phyloP scores from a whole-genome alignment of 2,329 filamentous ascomycete species.

The Colletotrichum tropicale region DNA sequence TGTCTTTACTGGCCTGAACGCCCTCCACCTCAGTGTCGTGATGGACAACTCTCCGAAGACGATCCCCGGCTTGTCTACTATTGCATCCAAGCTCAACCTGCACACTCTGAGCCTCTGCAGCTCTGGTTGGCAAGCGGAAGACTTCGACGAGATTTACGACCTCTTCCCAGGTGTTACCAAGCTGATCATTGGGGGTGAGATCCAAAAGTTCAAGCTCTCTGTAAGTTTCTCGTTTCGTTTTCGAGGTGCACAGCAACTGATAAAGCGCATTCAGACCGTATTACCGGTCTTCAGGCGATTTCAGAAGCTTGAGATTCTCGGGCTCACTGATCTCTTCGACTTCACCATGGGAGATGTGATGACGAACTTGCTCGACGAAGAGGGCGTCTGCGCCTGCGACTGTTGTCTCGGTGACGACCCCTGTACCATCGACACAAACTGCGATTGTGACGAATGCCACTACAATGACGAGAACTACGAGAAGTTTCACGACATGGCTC shows the following conservation, averaged over 20 bases:
- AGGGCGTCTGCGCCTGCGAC: background rate
- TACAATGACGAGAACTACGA: background rate
- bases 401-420: background rate
- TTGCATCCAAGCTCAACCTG: background rate
- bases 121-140: background rate
- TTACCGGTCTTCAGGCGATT: background rate
- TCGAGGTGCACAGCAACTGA: background rate
- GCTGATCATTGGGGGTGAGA: background rate
- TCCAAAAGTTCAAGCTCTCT: background rate
- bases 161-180: background rate
- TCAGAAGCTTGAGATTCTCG: background rate
- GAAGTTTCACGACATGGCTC: background rate
- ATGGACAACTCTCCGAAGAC: background rate
- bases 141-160: background rate
- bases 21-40: background rate
- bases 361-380: background rate
- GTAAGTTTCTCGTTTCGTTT: background rate
- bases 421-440: background rate
- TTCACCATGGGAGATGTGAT: background rate
- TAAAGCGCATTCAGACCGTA: background rate
- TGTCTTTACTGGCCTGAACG: background rate
- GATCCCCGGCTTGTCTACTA: background rate
- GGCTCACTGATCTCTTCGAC: background rate
- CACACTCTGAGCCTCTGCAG: background rate
- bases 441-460: background rate